Evolutionary conservation across 2,329 filamentous ascomycete genomes (phyloP).

Genomic region (Penicillium sp.): DNA sequence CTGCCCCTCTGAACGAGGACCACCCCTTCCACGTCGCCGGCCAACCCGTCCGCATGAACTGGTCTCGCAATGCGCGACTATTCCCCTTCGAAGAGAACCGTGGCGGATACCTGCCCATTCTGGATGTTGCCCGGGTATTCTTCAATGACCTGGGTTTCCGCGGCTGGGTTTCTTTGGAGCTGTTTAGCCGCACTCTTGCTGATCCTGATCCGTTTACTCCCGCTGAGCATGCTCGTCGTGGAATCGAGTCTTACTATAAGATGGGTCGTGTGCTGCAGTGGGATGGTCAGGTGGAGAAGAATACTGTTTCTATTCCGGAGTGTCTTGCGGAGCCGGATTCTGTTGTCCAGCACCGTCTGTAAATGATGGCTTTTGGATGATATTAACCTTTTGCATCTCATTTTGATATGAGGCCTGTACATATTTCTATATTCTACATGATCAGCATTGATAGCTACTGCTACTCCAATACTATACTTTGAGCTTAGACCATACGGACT

Average conservation of each 20-base stretch:
- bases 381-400: background rate
- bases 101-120: slow-evolving; percentile 69
- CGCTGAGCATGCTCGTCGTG: slow-evolving; percentile 30
- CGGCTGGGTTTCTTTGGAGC: slow-evolving; percentile 32
- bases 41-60: slow-evolving; percentile 70
- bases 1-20: slow-evolving; percentile 54
- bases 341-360: slow-evolving; percentile 30
- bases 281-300: slow-evolving; percentile 18
- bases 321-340: slow-evolving; percentile 11
- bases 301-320: background rate
- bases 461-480: background rate
- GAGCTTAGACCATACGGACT: background rate
- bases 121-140: slow-evolving; percentile 54
- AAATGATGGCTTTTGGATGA: background rate
- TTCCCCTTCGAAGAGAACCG: slow-evolving; percentile 65
- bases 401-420: background rate
- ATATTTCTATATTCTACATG: slow-evolving; percentile 5
- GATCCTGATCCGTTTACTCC: slow-evolving; percentile 30
- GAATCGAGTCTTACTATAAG: slow-evolving; percentile 32
- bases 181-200: slow-evolving; percentile 31
- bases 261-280: slow-evolving; percentile 25
- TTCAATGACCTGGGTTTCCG: slow-evolving; percentile 31
- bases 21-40: slow-evolving; percentile 57
- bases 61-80: slow-evolving; percentile 72
- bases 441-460: background rate